Conservation (phyloP, 768 basidiomycete genomes). For the Psilocybe sp. region DNA sequence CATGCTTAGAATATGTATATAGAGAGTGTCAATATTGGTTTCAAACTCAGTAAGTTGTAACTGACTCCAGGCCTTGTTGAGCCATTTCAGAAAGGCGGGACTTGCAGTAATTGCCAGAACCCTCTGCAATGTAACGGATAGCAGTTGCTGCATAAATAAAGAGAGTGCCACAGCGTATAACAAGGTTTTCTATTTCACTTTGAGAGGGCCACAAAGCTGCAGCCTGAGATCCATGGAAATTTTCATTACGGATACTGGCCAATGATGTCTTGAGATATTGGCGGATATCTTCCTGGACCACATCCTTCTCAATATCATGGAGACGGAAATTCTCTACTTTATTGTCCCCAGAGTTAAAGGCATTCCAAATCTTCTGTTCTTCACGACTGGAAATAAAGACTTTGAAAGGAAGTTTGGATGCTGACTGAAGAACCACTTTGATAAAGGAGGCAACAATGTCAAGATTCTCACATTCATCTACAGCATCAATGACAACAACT, state of each 20-base stretch:
- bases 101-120: neutral
- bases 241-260: neutral
- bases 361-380: constrained; percentile 3
- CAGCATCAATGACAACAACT: constrained; percentile 10
- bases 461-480: constrained; percentile 9
- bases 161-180: constrained; percentile 5
- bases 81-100: constrained; percentile 1
- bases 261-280: constrained; percentile 4
- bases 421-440: constrained; percentile 4
- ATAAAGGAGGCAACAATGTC: constrained; percentile 5
- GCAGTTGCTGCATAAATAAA: constrained; percentile 15
- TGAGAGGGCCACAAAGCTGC: neutral
- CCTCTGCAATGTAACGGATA: constrained; percentile 9
- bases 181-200: neutral
- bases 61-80: neutral
- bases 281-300: constrained; percentile 9
- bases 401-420: constrained; percentile 3
- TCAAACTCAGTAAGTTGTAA: neutral
- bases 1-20: neutral
- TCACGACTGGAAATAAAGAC: constrained; percentile 9
- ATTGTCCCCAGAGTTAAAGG: neutral
- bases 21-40: neutral
- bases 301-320: constrained; percentile 11
- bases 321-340: constrained; percentile 5
- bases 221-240: neutral